Evolutionary conservation across 805 yeast species (phyloP).

Genomic region (Suhomyces kilbournensis): DNA sequence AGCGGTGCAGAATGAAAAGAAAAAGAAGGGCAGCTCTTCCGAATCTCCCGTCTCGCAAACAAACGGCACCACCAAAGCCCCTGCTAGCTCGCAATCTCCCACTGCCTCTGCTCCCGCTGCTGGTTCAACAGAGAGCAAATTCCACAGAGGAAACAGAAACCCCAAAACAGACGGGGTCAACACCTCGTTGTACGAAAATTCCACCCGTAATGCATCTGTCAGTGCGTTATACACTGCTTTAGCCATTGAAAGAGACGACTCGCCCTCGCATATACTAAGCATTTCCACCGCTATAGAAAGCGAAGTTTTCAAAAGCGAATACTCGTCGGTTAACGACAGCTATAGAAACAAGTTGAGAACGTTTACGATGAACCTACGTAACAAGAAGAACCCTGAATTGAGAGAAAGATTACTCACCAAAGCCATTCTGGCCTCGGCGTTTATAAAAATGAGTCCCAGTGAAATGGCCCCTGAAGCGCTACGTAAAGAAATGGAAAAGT

Average conservation of each 20-base stretch:
- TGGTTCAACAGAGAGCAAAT: slow-evolving; percentile 35
- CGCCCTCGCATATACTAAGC: slow-evolving; percentile 55
- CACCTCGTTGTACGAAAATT: slow-evolving; percentile 64
- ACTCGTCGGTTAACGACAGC: slow-evolving; percentile 52
- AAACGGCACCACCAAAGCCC: not conserved
- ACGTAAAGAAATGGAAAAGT: slow-evolving; percentile 77
- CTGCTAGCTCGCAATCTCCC: slow-evolving; percentile 1
- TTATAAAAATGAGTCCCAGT: slow-evolving; percentile 82
- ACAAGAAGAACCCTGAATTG: slow-evolving; percentile 84
- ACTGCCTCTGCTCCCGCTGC: slow-evolving; percentile 10
- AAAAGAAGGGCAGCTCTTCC: slow-evolving; percentile 27
- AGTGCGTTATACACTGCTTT: slow-evolving; percentile 84
- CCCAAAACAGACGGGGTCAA: slow-evolving; percentile 79
- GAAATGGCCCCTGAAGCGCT: slow-evolving; percentile 94
- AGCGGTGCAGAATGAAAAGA: slow-evolving; percentile 67
- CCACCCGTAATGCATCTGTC: slow-evolving; percentile 80
- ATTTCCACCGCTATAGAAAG: slow-evolving; percentile 71
- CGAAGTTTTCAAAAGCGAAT: slow-evolving; percentile 62
- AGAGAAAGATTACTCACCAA: slow-evolving; percentile 65
- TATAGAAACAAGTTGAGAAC: slow-evolving; percentile 85
- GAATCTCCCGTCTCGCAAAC: not conserved
- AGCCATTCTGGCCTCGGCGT: slow-evolving; percentile 60
- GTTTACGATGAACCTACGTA: slow-evolving; percentile 80
- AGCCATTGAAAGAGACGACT: slow-evolving; percentile 69
- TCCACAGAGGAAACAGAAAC: slow-evolving; percentile 59